Conservation (phyloP, 2,329 filamentous ascomycete genomes). For the Colletotrichum phormii region DNA sequence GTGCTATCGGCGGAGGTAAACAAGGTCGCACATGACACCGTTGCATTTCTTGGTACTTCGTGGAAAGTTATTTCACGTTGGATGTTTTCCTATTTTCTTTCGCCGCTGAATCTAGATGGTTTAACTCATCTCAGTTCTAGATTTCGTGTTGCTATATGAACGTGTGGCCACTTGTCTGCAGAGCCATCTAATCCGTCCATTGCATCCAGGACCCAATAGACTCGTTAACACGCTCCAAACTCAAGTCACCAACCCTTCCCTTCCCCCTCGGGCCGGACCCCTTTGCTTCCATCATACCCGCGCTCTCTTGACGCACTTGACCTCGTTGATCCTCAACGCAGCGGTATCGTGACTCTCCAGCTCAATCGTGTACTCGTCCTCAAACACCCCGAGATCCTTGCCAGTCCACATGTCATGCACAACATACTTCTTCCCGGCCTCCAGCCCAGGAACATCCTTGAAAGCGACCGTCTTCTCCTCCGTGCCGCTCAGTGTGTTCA, state of each 20-base stretch:
- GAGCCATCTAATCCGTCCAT: background rate
- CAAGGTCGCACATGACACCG: background rate
- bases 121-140: background rate
- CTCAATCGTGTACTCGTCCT: slow-evolving; percentile 41
- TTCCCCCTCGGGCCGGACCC: background rate
- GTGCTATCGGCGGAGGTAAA: background rate
- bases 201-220: slow-evolving; percentile 1
- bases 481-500: slow-evolving; percentile 54
- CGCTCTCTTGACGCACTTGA: slow-evolving; percentile 34
- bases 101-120: background rate
- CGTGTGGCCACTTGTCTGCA: background rate
- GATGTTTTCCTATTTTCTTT: background rate
- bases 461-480: slow-evolving; percentile 52
- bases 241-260: background rate
- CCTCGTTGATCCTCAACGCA: slow-evolving; percentile 40
- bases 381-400: slow-evolving; percentile 50
- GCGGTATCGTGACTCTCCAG: slow-evolving; percentile 51
- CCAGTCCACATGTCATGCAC: slow-evolving; percentile 61
- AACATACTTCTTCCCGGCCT: slow-evolving; percentile 44
- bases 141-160: background rate
- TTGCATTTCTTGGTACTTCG: background rate
- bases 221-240: background rate
- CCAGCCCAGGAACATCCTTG: slow-evolving; percentile 56
- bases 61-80: background rate
- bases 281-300: background rate